These are phyloP conservation scores for Phyllosticta citribraziliensis DNA, from an alignment of 2,329 filamentous ascomycete genomes.

Conservation along the genomic window DNA sequence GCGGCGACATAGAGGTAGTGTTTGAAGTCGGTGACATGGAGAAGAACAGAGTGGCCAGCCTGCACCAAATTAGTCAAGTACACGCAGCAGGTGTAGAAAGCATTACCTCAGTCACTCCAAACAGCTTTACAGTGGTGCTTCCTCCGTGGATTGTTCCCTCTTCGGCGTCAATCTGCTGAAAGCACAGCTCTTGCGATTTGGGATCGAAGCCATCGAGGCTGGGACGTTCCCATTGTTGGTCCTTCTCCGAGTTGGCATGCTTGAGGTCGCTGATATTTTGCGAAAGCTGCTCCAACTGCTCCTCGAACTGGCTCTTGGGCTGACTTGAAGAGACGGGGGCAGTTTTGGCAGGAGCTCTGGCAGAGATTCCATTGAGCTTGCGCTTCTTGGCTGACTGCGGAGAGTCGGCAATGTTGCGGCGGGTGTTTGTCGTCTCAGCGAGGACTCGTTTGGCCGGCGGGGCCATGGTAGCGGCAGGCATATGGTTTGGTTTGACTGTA, in stretches of 20 bases:
- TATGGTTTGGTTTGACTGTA: slow-evolving; percentile 13
- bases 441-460: slow-evolving; percentile 38
- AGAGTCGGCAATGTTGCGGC: slow-evolving; percentile 34
- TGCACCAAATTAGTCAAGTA: slow-evolving; percentile 31
- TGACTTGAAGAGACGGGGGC: slow-evolving; percentile 53
- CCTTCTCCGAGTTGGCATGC: slow-evolving; percentile 79
- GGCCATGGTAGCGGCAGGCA: slow-evolving; percentile 24
- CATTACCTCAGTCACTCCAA: slow-evolving; percentile 73
- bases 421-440: slow-evolving; percentile 35
- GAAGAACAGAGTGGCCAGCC: slow-evolving; percentile 77
- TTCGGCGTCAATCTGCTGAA: slow-evolving; percentile 93
- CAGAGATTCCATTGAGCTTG: slow-evolving; percentile 58
- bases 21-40: slow-evolving; percentile 91
- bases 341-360: slow-evolving; percentile 55
- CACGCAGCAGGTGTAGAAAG: not conserved
- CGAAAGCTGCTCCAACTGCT: slow-evolving; percentile 90
- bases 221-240: slow-evolving; percentile 80
- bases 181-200: slow-evolving; percentile 61
- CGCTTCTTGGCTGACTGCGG: slow-evolving; percentile 63
- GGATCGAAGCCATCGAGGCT: slow-evolving; percentile 52
- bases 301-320: slow-evolving; percentile 80
- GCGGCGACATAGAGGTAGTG: slow-evolving; percentile 94
- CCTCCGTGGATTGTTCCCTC: slow-evolving; percentile 76
- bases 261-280: slow-evolving; percentile 84
- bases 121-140: slow-evolving; percentile 73